These are phyloP conservation scores for Colletotrichum horii DNA, from an alignment of 2,329 filamentous ascomycete species.

Conservation along the genomic window DNA sequence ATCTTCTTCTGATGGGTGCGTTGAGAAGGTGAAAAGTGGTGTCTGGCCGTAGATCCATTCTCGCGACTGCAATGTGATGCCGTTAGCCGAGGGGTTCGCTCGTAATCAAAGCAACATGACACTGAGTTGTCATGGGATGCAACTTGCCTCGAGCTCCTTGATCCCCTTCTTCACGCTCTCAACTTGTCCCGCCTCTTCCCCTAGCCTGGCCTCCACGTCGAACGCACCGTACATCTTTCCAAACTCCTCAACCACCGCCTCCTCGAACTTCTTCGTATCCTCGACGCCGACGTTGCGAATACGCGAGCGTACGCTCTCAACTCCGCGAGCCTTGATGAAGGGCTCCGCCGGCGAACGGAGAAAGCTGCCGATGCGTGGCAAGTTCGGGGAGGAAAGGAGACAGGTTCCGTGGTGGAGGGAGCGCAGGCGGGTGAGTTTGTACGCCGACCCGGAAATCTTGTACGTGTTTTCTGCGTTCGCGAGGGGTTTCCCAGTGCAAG, in stretches of 20 bases:
- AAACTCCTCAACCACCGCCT: slow-evolving; percentile 70
- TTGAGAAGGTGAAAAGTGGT: slow-evolving; percentile 78
- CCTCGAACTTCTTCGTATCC: slow-evolving; percentile 45
- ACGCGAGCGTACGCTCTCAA: slow-evolving; percentile 87
- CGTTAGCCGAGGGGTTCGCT: background rate
- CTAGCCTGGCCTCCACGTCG: slow-evolving; percentile 45
- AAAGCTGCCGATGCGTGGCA: slow-evolving; percentile 71
- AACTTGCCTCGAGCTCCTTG: slow-evolving; percentile 63
- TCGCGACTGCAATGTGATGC: slow-evolving; percentile 48
- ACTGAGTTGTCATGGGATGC: slow-evolving; percentile 24
- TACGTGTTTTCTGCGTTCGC: slow-evolving; percentile 43
- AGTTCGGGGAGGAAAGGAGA: slow-evolving; percentile 77
- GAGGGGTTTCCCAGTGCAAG: background rate
- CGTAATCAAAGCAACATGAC: background rate
- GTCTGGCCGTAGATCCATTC: slow-evolving; percentile 88
- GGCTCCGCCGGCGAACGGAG: slow-evolving; percentile 79
- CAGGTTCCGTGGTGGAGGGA: slow-evolving; percentile 95
- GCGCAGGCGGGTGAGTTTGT: slow-evolving; percentile 83
- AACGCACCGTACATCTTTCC: slow-evolving; percentile 63
- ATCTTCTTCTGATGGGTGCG: slow-evolving; percentile 63
- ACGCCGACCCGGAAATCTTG: slow-evolving; percentile 94
- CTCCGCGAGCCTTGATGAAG: slow-evolving; percentile 81
- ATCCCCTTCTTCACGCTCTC: slow-evolving; percentile 64
- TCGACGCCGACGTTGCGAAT: slow-evolving; percentile 77
- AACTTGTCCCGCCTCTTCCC: slow-evolving; percentile 49